Evolutionary conservation across 208 protist genomes (phyloP), one percentile per base, ranked within the genome.

Genomic region (Trypanosoma platydactyli): DNA sequence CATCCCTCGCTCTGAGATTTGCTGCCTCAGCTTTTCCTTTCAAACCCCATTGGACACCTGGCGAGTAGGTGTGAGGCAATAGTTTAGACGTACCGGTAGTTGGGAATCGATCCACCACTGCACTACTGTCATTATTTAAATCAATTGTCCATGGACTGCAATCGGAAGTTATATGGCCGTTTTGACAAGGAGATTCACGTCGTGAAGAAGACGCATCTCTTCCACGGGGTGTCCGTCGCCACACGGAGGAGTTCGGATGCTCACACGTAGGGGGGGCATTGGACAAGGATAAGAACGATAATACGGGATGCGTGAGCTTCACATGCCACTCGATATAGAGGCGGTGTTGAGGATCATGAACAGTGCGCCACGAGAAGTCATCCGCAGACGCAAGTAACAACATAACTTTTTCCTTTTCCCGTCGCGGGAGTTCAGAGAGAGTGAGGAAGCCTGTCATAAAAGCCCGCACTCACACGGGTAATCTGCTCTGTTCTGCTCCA

Each of bases 321-420:
- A 68, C 18, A 13, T 20, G 49, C 62, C 62, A 68, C 7, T 68
- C 49, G 35, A 68, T 50, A 30, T 40, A 59, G 49, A 68, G 35
- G 45, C 51, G 27, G 20, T 56, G 15, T 5, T 27, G 51, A 6
- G 30, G 22, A 45, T 68, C 51, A 25, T 25, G 33, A 4, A 41
- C 24, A 29, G 24, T 1, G 22, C 40, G 25, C 62, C 62, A 68
- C 38, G 27, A 50, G 3, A 22, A 12, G 25, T 68, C 51, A 6
- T 56, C 51, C 7, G 62, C 62, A 13, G 62, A 50, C 1, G 62
- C 62, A 5, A 68, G 40, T 2, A 68, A 24, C 5, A 68, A 38
- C 48, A 68, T 56, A 13, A 68, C 16, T n/a, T 50, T 68, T 49
- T 68, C 62, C 27, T 58, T 56, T 33, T 68, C 62, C 25, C 40